Evolutionary conservation across 371 early-diverging fungal genomes (phyloP), one percentile per base, ranked within the genome.

Genomic region (Mucor mucedo): DNA sequence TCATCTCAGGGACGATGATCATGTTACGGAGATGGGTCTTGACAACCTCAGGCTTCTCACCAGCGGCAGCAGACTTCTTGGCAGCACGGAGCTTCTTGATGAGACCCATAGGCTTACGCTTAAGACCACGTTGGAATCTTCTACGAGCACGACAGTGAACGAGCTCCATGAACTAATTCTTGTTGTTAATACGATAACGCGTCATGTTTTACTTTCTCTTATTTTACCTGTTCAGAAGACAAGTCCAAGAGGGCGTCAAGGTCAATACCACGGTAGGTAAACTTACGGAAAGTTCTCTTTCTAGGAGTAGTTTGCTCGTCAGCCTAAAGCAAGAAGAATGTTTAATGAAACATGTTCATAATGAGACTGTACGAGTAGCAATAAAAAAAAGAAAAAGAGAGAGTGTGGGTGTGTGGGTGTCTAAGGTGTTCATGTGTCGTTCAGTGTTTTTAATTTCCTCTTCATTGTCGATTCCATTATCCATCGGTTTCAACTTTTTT

Each of bases 21-120:
- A 99, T 99, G 90, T 95, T 89, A 85, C 99, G 96, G 75, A 99
- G 93, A 83, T 99, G 98, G 70, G 99, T 99, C 92, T 99, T 99
- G 86, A 99, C 99, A 66, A 85, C 84, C 95, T 78, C 86, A 75
- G 68, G 86, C 80, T 64, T 64, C 41, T 64, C 64, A 53, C 64
- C 64, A 49, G 59, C 5, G 50, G 84, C 83, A 53, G 94, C 90
- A 60, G 91, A 91, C 87, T 95, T 92, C 92, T 96, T 94, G 76
- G 97, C 95, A 80, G 91, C 88, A 75, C 96, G 93, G 75, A 97
- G 93, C 92, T 97, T 95, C 90, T 92, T 92, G 84, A 93, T 93
- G 62, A 96, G 84, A 70, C 94, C 91, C 91, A 96, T 94, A 68
- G 98, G 98, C 92, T 94, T 94, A 78, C 95, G 89, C 87, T 94